These are phyloP conservation scores for Blastobotrys parvus DNA, from an alignment of 805 yeast genomes.

Conservation along the genomic window DNA sequence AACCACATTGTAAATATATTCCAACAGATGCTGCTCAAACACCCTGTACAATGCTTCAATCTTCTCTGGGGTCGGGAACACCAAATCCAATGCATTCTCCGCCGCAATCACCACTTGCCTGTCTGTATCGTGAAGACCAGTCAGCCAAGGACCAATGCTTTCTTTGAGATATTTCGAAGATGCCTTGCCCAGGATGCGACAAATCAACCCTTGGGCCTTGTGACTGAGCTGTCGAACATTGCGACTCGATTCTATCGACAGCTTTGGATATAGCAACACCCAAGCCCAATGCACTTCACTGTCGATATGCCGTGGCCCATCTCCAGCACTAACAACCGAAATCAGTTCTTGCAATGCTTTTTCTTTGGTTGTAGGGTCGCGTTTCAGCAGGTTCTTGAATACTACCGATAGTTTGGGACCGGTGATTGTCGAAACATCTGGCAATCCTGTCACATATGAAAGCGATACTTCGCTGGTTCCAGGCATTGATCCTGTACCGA, in stretches of 20 bases:
- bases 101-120: conserved; percentile 48
- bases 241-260: conserved; percentile 64
- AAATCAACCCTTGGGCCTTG: conserved; percentile 50
- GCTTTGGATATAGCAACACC: conserved; percentile 72
- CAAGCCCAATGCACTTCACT: conserved; percentile 56
- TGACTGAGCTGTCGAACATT: conserved; percentile 56
- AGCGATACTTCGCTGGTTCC: conserved; percentile 33
- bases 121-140: conserved; percentile 67
- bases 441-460: conserved; percentile 69
- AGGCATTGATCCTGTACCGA: neutral
- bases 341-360: conserved; percentile 58
- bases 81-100: conserved; percentile 35
- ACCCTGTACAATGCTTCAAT: conserved; percentile 53
- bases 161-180: conserved; percentile 61
- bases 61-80: conserved; percentile 50
- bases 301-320: conserved; percentile 33
- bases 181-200: conserved; percentile 43
- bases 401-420: conserved; percentile 47
- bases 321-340: conserved; percentile 23
- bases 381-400: conserved; percentile 70
- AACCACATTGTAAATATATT: conserved; percentile 45
- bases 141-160: conserved; percentile 63
- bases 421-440: conserved; percentile 50
- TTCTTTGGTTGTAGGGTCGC: conserved; percentile 79
- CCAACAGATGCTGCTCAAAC: conserved; percentile 48